A percentile compares a stretch with the other conserved stretches of the same genome.
Evolutionary conservation across 2,329 filamentous ascomycete genomes (phyloP).

Genomic region (Thielaviopsis euricoi): DNA sequence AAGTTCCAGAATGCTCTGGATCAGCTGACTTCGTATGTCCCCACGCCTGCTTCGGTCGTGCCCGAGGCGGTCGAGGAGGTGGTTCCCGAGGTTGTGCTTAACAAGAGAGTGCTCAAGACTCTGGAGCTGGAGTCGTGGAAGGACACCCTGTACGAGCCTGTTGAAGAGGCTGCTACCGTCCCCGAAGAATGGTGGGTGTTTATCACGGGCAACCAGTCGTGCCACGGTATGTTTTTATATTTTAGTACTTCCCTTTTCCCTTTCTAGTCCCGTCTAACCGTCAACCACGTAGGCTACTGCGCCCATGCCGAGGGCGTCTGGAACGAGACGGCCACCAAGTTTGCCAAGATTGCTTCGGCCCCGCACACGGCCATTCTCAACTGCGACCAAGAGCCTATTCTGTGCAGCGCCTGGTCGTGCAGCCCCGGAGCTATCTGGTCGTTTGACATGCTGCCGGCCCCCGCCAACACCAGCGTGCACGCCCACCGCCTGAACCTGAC

Average conservation of each 20-base stretch:
- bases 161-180: constrained; percentile 39
- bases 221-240: constrained; percentile 35
- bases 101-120: constrained; percentile 23
- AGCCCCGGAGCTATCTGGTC: constrained; percentile 49
- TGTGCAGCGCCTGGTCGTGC: constrained; percentile 60
- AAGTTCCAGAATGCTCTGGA: constrained; percentile 49
- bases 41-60: constrained; percentile 29
- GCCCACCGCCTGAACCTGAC: constrained; percentile 53
- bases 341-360: constrained; percentile 41
- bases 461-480: constrained; percentile 46
- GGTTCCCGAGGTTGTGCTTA: constrained; percentile 20
- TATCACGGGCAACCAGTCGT: constrained; percentile 64
- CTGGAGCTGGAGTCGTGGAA: constrained; percentile 58
- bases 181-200: constrained; percentile 66
- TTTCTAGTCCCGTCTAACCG: constrained; percentile 2
- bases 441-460: constrained; percentile 48
- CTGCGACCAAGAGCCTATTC: constrained; percentile 57
- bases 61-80: constrained; percentile 32
- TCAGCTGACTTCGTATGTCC: constrained; percentile 27
- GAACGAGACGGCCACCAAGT: constrained; percentile 47
- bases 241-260: background rate
- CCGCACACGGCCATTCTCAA: constrained; percentile 55
- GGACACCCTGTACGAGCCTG: constrained; percentile 45
- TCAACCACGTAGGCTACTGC: constrained; percentile 40
- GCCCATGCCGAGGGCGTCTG: constrained; percentile 45